Percentiles rank a stretch among this genome's conserved stretches.
These are phyloP conservation scores for Trypanosoma platydactyli DNA, from an alignment of 208 protist genomes.

Conservation along the genomic window DNA sequence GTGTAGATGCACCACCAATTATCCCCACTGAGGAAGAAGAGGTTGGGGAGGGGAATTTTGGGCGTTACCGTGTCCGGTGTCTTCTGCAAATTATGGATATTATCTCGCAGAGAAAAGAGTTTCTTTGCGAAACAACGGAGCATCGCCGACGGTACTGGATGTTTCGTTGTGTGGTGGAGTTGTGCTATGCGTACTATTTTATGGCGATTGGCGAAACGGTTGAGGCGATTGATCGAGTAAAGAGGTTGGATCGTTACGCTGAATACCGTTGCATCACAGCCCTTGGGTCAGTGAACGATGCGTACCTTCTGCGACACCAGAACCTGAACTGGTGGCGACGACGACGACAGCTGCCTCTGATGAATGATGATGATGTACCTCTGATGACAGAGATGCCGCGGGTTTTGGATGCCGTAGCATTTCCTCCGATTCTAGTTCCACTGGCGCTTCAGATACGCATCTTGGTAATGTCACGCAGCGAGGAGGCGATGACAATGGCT, in stretches of 20 bases:
- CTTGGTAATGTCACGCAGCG: constrained; percentile 17
- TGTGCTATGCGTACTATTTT: constrained; percentile 43
- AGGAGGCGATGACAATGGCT: no score
- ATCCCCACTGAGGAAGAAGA: no score
- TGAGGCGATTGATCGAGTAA: constrained; percentile 24
- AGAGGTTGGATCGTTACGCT: constrained; percentile 13
- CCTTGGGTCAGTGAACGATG: constrained; percentile 14
- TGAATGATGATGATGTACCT: not conserved
- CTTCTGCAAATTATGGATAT: constrained; percentile 31
- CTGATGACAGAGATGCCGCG: not conserved
- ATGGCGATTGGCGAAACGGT: constrained; percentile 46
- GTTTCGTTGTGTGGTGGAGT: constrained; percentile 24
- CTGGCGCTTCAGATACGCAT: constrained; percentile 27
- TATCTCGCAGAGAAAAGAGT: constrained; percentile 31
- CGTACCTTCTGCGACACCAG: not conserved
- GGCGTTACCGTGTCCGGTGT: constrained; percentile 10
- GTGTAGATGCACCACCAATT: no score
- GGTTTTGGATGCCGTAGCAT: not conserved
- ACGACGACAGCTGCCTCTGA: not conserved
- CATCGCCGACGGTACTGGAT: constrained; percentile 35
- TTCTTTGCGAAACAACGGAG: constrained; percentile 12
- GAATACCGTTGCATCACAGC: constrained; percentile 28
- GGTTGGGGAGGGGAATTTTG: constrained; percentile 6
- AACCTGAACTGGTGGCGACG: not conserved
- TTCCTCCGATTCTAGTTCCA: constrained; percentile 24